Evolutionary conservation across 2,329 filamentous ascomycete genomes (phyloP), one percentile per base, ranked within the genome.

Genomic region (Botryotinia calthae): DNA sequence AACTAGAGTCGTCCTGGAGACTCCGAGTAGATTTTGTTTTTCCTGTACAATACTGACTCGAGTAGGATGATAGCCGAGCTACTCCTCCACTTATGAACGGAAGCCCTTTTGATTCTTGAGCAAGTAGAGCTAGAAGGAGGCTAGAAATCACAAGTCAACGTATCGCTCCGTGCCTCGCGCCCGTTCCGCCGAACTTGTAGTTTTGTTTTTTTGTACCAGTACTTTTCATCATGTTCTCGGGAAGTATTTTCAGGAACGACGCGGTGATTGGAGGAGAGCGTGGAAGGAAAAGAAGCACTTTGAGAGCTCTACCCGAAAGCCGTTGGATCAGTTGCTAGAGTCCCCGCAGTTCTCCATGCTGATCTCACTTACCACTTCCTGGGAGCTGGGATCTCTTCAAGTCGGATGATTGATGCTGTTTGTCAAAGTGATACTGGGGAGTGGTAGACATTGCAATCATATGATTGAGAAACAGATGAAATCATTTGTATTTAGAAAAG

Each of bases 281-380:
- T 40, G 22, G 34, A 25, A 37, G 20, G 58, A 56, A 28, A 56
- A 40, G 59, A 62, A 42, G 59, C 59, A 56, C 48, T 56, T 28
- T 40, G 18, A 48, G 22, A 42, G 42, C n/a, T 65, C 20, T 48
- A 65, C 42, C 42, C 42, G 42, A 65, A 46, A 40, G 59, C 62
- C 63, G 44, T 37, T 65, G 63, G 31, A 65, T 65, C 44, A 37
- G 28, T n/a, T 37, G 31, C 28, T 10, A 51, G 44, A 25, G 44
- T 54, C 46, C 64, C 64, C 64, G 64, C 46, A 40, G 46, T 54
- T 66, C 64, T 28, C 64, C 46, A 66, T 66, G 46, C 25, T 66
- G 64, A 66, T 66, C 63, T 37, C 44, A 48, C 25, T 46, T 9
- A 31, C 10, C 9, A 48, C 20, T 37, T 16, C 44, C 62, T 61